Percentiles rank a stretch among this genome's conserved stretches.
phyloP scores from a whole-genome alignment of 495 filamentous ascomycete genomes.

The Penicillium subrubescens region DNA sequence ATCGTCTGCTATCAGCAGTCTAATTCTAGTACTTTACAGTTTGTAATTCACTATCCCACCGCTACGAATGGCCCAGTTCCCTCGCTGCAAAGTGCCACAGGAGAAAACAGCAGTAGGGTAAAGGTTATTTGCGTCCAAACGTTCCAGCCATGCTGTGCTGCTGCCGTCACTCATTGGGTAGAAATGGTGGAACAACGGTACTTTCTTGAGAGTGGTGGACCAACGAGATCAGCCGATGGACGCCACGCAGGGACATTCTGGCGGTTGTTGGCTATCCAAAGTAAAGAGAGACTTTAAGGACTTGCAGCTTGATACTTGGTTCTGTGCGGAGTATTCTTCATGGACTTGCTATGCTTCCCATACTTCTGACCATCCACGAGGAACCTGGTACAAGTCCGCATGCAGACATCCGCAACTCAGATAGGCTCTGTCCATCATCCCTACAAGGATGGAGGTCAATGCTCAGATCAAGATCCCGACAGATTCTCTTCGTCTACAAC shows the following conservation, averaged over 20 bases:
- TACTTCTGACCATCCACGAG: background rate
- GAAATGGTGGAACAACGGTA: background rate
- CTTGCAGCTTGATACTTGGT: background rate
- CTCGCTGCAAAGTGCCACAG: background rate
- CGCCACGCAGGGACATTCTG: slow-evolving; percentile 1
- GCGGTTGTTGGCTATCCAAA: background rate
- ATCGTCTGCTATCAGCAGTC: background rate
- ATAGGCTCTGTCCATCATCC: background rate
- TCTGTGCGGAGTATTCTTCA: background rate
- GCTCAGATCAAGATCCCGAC: background rate
- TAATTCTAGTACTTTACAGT: background rate
- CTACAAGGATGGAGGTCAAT: background rate
- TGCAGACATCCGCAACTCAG: background rate
- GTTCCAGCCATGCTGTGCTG: slow-evolving; percentile 21
- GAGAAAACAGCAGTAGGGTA: background rate
- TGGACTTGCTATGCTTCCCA: background rate
- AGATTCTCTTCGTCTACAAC: background rate
- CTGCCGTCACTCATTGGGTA: slow-evolving; percentile 23
- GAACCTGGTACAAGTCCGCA: background rate
- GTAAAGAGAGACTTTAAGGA: background rate
- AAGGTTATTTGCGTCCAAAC: background rate
- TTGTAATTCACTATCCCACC: background rate
- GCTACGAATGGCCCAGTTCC: background rate
- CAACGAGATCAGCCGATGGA: slow-evolving; percentile 8
- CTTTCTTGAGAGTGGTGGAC: background rate